Conservation (phyloP, 495 filamentous ascomycete species). For the Penicillium lividum region DNA sequence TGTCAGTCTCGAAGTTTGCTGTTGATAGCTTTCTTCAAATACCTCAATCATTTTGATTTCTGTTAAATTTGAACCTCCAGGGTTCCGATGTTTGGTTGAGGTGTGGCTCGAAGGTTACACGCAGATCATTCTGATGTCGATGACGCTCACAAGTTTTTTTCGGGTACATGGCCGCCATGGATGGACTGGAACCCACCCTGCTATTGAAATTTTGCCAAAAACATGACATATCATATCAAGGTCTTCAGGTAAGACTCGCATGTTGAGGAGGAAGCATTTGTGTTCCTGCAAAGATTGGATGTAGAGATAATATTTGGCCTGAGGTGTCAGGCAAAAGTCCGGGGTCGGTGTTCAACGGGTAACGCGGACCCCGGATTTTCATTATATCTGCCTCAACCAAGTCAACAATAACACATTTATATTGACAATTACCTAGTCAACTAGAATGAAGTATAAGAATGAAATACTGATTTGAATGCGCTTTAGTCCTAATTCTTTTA, state of each 20-base stretch:
- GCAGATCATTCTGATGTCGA: slow-evolving; percentile 11
- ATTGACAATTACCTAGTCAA: too few relatives aligned
- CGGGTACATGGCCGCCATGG: neutral
- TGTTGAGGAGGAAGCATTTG: neutral
- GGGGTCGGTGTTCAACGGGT: neutral
- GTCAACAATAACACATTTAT: too few relatives aligned
- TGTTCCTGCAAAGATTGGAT: neutral
- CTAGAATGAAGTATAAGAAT: too few relatives aligned
- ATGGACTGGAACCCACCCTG: neutral
- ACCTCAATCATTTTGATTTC: neutral
- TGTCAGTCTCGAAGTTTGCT: neutral
- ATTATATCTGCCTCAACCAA: too few relatives aligned
- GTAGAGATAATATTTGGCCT: neutral
- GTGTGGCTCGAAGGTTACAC: slow-evolving; percentile 20
- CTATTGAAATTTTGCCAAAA: neutral
- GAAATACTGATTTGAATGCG: neutral
- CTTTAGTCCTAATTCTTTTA: too few relatives aligned
- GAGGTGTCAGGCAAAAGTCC: neutral
- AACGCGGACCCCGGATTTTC: too few relatives aligned
- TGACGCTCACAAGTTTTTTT: slow-evolving; percentile 29
- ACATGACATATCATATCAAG: neutral
- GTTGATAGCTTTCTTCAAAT: neutral
- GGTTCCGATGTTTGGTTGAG: neutral
- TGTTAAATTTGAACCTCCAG: neutral
- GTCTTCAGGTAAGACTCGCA: neutral